A percentile compares a stretch with the other conserved stretches of the same genome.
Conservation (phyloP, 106 monocot species). For the Ottelia alismoides region DNA sequence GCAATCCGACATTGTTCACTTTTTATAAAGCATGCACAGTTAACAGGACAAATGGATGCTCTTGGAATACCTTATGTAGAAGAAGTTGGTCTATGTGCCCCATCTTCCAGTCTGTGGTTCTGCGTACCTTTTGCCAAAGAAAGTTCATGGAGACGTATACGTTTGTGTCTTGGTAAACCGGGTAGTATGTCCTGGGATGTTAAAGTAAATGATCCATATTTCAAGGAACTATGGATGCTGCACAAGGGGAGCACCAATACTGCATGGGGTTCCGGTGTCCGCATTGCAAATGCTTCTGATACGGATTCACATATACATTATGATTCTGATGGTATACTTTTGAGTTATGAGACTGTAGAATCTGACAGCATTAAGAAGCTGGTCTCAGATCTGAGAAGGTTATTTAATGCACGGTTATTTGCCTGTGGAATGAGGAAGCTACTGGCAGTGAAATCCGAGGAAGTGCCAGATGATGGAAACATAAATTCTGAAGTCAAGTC, state of each 20-base stretch:
- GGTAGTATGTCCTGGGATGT: conserved; percentile 98
- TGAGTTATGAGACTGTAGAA: conserved; percentile 72
- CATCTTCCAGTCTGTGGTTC: conserved; percentile 87
- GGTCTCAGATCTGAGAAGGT: conserved; percentile 77
- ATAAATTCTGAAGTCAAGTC: conserved; percentile 26
- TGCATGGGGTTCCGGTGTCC: conserved; percentile 65
- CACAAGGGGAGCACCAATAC: conserved; percentile 56
- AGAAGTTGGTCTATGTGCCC: conserved; percentile 56
- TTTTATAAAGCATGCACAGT: conserved; percentile 84
- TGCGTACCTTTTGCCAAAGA: conserved; percentile 76
- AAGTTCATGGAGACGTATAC: conserved; percentile 76
- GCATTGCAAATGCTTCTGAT: conserved; percentile 92
- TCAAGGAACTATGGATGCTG: conserved; percentile 84
- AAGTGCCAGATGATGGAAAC: conserved; percentile 43
- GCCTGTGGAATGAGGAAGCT: conserved; percentile 76
- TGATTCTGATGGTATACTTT: conserved; percentile 74
- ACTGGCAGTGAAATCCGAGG: conserved; percentile 50
- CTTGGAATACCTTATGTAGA: conserved; percentile 94
- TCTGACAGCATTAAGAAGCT: conserved; percentile 68
- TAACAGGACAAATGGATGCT: conserved; percentile 95
- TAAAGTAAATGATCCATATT: conserved; percentile 81
- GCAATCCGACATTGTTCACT: conserved; percentile 88
- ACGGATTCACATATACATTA: conserved; percentile 83
- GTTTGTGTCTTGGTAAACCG: conserved; percentile 82
- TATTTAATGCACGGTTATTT: conserved; percentile 84